A percentile compares a stretch with the other conserved stretches of the same genome.
These are phyloP conservation scores for Chalciporus piperatus DNA, from an alignment of 768 basidiomycete genomes.

Conservation along the genomic window DNA sequence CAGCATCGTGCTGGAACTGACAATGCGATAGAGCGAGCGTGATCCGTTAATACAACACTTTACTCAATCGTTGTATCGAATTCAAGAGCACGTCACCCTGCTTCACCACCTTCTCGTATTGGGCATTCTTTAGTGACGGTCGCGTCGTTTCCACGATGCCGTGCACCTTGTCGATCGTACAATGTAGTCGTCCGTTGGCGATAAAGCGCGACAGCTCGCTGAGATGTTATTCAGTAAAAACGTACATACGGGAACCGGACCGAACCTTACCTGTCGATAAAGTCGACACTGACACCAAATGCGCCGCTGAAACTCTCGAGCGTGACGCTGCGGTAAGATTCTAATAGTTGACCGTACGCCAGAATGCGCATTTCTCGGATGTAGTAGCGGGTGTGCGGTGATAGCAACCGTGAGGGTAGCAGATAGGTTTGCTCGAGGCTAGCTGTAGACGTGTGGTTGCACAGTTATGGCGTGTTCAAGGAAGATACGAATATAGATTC, in stretches of 20 bases:
- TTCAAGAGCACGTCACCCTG: conserved; percentile 54
- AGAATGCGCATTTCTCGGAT: conserved; percentile 95
- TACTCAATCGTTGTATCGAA: no score
- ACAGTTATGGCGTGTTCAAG: conserved; percentile 1
- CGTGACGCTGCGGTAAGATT: conserved; percentile 86
- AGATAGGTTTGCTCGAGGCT: conserved; percentile 86
- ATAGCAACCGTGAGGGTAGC: conserved; percentile 81
- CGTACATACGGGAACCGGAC: conserved; percentile 1
- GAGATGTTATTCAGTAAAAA: conserved; percentile 2
- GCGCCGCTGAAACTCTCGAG: conserved; percentile 80
- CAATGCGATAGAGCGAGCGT: no score
- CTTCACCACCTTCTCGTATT: conserved; percentile 91
- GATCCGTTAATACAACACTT: no score
- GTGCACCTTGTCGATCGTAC: conserved; percentile 92
- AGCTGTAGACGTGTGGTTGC: conserved; percentile 43
- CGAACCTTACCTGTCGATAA: conserved; percentile 76
- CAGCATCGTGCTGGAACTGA: no score
- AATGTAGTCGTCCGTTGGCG: conserved; percentile 78
- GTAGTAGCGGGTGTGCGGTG: conserved; percentile 86
- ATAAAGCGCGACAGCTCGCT: conserved; percentile 94
- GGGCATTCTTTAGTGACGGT: conserved; percentile 70
- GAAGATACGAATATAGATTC: not conserved
- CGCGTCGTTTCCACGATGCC: conserved; percentile 92
- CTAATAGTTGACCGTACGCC: conserved; percentile 89
- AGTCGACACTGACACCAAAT: conserved; percentile 87